Evolutionary conservation across 2,329 filamentous ascomycete species (phyloP).

Genomic region (Botrytis tulipae): DNA sequence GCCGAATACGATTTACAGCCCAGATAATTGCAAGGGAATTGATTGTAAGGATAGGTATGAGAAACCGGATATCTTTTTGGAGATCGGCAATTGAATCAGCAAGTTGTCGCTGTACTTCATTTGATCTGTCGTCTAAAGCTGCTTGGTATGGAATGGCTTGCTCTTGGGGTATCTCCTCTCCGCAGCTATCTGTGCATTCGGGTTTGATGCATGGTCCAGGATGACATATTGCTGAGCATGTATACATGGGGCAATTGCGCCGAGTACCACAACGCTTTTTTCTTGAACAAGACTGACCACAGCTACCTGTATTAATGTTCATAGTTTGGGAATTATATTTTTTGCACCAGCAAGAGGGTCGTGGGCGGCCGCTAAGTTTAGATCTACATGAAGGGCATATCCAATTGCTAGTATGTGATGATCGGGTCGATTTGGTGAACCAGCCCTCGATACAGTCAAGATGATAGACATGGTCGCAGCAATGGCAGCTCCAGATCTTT

Average conservation of each 20-base stretch:
- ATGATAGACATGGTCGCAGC: not conserved
- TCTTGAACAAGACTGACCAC: not conserved
- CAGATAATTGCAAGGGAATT: not conserved
- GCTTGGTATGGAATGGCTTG: not conserved
- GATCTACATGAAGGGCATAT: not conserved
- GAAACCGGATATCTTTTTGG: not conserved
- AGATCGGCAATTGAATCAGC: not conserved
- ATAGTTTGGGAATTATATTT: not conserved
- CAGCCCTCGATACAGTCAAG: not conserved
- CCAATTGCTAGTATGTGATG: not conserved
- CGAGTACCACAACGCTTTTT: not conserved
- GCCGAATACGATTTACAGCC: not conserved
- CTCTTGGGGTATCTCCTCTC: not conserved
- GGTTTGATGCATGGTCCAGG: slow-evolving; percentile 1
- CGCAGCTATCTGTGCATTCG: not conserved
- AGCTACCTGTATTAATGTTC: not conserved
- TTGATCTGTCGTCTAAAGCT: not conserved
- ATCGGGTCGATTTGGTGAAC: no score
- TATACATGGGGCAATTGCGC: not conserved
- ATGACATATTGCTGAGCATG: slow-evolving; percentile 8
- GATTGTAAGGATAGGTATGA: not conserved
- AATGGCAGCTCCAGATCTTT: not conserved
- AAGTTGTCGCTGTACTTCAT: not conserved
- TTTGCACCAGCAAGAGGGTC: not conserved
- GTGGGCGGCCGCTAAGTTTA: no score